These are phyloP conservation scores for Suhomyces coccinellae DNA, from an alignment of 1,139 yeast genomes.

Conservation along the genomic window DNA sequence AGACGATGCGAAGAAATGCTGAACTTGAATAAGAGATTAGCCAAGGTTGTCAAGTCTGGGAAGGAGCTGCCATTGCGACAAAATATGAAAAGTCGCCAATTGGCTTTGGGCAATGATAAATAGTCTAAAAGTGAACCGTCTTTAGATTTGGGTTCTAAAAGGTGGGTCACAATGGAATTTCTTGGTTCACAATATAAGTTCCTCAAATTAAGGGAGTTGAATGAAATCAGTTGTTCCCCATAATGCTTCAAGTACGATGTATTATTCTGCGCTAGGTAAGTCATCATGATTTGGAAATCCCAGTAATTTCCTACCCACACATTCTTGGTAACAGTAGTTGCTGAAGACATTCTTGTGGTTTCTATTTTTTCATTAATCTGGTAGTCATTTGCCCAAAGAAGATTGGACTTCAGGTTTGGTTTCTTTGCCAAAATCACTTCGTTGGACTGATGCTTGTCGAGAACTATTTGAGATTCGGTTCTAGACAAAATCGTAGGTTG, in stretches of 20 bases:
- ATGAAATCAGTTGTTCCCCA: conserved; percentile 8
- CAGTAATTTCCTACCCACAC: conserved; percentile 81
- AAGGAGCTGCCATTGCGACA: conserved; percentile 59
- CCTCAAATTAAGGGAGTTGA: conserved; percentile 5
- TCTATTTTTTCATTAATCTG: conserved; percentile 75
- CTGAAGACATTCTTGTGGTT: conserved; percentile 79
- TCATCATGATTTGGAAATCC: conserved; percentile 44
- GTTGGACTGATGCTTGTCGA: conserved; percentile 7
- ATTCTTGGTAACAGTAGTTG: conserved; percentile 55
- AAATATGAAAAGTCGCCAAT: conserved; percentile 40
- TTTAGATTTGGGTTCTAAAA: conserved; percentile 4
- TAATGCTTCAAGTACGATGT: conserved; percentile 12
- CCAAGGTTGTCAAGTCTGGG: conserved; percentile 45
- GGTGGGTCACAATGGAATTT: conserved; percentile 47
- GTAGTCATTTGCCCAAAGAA: conserved; percentile 69
- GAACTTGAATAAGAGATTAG: conserved; percentile 35
- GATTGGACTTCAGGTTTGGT: background rate
- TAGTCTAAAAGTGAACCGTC: conserved; percentile 17
- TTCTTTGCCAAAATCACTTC: background rate
- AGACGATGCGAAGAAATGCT: conserved; percentile 29
- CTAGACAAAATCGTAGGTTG: conserved; percentile 4
- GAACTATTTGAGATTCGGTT: conserved; percentile 8
- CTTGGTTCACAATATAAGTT: conserved; percentile 52
- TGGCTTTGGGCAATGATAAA: conserved; percentile 38
- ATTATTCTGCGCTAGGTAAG: conserved; percentile 22